A percentile compares a stretch with the other conserved stretches of the same genome.
These are phyloP conservation scores for Arthrobotrys sinensis DNA, from an alignment of 2,329 filamentous ascomycete species.

Conservation along the genomic window DNA sequence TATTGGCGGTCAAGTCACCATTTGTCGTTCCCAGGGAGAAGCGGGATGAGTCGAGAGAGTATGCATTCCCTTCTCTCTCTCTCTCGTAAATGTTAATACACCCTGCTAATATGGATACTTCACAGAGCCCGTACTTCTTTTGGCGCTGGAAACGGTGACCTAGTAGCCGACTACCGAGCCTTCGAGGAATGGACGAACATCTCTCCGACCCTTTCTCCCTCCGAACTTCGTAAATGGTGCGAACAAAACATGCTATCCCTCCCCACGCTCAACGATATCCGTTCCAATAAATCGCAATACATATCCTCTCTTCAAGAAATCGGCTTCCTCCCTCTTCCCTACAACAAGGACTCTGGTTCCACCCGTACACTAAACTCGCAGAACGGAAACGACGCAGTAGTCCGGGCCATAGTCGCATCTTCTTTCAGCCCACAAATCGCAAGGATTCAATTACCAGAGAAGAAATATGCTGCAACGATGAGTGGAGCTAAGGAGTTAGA, in stretches of 20 bases:
- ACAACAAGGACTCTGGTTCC: conserved; percentile 67
- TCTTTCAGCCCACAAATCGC: conserved; percentile 89
- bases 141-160: conserved; percentile 83
- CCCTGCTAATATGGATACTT: not conserved
- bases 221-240: conserved; percentile 81
- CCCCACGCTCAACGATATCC: conserved; percentile 88
- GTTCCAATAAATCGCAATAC: conserved; percentile 88
- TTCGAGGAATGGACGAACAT: conserved; percentile 84
- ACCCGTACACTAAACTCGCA: conserved; percentile 67
- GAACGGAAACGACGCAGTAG: conserved; percentile 69
- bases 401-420: conserved; percentile 80
- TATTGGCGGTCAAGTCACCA: conserved; percentile 89
- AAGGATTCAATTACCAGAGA: conserved; percentile 92
- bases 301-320: conserved; percentile 87
- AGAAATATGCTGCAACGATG: conserved; percentile 90
- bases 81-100: not conserved
- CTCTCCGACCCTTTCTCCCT: conserved; percentile 34
- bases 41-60: conserved; percentile 82
- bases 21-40: conserved; percentile 88
- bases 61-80: not conserved
- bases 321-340: conserved; percentile 77
- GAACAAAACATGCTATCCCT: conserved; percentile 86
- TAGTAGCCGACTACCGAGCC: conserved; percentile 87
- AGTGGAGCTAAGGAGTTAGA: conserved; percentile 93
- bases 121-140: conserved; percentile 78